Percentiles rank a stretch among this genome's conserved stretches.
Conservation (phyloP, 2,329 filamentous ascomycete genomes). For the Fulvia fulva region DNA sequence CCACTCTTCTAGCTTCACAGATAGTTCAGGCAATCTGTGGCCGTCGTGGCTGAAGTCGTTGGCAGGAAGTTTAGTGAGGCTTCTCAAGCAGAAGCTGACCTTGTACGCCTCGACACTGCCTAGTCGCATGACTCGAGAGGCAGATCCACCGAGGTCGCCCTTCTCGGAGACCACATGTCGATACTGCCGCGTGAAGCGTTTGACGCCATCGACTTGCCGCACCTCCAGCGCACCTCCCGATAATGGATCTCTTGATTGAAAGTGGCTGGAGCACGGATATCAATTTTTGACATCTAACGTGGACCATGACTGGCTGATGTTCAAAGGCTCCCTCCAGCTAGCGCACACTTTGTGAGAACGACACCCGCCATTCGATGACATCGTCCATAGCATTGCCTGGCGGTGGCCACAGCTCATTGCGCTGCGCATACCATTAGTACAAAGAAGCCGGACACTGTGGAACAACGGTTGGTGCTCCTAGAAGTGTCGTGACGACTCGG, state of each 20-base stretch:
- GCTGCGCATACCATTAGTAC: no score
- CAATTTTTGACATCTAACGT: neutral
- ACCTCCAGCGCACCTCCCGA: neutral
- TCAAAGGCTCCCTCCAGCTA: no score
- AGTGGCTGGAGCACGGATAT: neutral
- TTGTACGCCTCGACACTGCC: neutral
- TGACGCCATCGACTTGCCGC: neutral
- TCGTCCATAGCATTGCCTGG: no score
- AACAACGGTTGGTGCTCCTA: neutral
- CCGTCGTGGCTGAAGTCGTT: neutral
- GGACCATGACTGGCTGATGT: neutral
- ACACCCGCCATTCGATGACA: no score
- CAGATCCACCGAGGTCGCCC: neutral
- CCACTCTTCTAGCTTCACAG: neutral
- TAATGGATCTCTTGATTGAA: neutral
- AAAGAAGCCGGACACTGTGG: neutral
- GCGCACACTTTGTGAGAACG: no score
- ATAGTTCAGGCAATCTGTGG: neutral
- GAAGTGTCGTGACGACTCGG: neutral
- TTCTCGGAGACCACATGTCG: neutral
- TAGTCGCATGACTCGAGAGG: neutral
- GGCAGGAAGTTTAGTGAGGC: neutral
- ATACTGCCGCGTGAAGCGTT: neutral
- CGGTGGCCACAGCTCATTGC: no score
- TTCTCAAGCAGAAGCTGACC: neutral